Percentiles rank a stretch among this genome's conserved stretches.
Evolutionary conservation across 352 stramenopile genomes (phyloP).

Genomic region (Globisporangium rhizosaccharum): DNA sequence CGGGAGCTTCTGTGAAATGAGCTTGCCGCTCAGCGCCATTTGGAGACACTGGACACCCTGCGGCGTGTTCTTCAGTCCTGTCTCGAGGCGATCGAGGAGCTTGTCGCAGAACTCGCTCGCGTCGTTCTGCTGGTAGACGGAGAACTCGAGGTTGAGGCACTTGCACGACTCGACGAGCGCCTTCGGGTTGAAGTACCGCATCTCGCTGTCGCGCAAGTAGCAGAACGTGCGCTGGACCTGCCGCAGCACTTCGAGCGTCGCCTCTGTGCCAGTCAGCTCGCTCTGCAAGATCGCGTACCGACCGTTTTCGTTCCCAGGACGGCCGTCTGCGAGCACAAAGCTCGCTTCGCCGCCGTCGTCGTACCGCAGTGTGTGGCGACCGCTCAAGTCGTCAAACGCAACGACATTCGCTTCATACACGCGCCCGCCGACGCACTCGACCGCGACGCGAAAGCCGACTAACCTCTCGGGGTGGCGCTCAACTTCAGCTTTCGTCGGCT

Average conservation of each 20-base stretch:
- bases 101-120: constrained; percentile 99
- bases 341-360: constrained; percentile 85
- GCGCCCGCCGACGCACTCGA: constrained; percentile 91
- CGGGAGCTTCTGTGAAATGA: constrained; percentile 88
- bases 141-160: constrained; percentile 89
- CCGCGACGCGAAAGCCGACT: constrained; percentile 77
- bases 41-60: constrained; percentile 76
- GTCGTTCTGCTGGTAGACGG: constrained; percentile 99
- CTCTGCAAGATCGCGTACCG: constrained; percentile 86
- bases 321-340: constrained; percentile 89
- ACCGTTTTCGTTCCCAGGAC: constrained; percentile 95
- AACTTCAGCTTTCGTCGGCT: constrained; percentile 87
- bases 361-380: constrained; percentile 78
- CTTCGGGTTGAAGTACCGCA: constrained; percentile 82
- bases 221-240: constrained; percentile 89
- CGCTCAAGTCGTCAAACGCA: constrained; percentile 75
- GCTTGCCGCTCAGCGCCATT: constrained; percentile 69
- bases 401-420: constrained; percentile 93
- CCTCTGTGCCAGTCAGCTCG: constrained; percentile 71
- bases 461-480: constrained; percentile 75
- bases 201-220: constrained; percentile 81
- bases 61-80: constrained; percentile 88
- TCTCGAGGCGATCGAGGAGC: constrained; percentile 97
- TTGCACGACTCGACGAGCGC: constrained; percentile 88
- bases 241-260: constrained; percentile 83